These are phyloP conservation scores for Monascus ruber DNA, from an alignment of 2,329 filamentous ascomycete genomes.

Conservation along the genomic window DNA sequence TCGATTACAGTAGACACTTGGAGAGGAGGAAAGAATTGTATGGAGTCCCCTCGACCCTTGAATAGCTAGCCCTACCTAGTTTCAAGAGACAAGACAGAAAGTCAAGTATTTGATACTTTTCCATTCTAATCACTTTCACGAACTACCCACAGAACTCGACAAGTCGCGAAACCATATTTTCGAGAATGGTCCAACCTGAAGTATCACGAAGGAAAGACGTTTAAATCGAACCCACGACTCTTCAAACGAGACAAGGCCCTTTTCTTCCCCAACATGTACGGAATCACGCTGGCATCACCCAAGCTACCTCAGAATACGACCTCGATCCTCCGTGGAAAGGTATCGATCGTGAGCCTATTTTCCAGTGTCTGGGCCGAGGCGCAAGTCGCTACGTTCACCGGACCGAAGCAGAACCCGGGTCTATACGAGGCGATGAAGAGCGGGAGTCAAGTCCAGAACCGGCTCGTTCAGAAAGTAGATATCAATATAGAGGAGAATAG, in stretches of 20 bases:
- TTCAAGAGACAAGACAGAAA: too few species aligned
- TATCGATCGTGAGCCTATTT: conserved; percentile 71
- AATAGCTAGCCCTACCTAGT: too few species aligned
- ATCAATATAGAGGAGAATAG: conserved; percentile 80
- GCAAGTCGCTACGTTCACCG: conserved; percentile 64
- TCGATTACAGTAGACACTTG: conserved; percentile 76
- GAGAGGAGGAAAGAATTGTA: conserved; percentile 65
- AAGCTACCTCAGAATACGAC: conserved; percentile 59
- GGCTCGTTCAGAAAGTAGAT: conserved; percentile 62
- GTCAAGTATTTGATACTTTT: not conserved
- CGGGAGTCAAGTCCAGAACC: conserved; percentile 15
- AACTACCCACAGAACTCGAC: conserved; percentile 46
- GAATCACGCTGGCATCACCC: conserved; percentile 58
- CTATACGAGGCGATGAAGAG: conserved; percentile 52
- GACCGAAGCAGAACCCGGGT: conserved; percentile 54
- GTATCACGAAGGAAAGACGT: conserved; percentile 78
- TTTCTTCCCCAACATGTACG: conserved; percentile 87
- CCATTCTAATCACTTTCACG: conserved; percentile 3
- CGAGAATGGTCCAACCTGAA: conserved; percentile 86
- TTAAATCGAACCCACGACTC: conserved; percentile 69
- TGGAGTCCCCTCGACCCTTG: conserved; percentile 7
- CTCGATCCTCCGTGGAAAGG: conserved; percentile 56
- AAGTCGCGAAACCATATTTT: conserved; percentile 83
- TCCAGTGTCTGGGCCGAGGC: conserved; percentile 75
- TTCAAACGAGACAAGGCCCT: conserved; percentile 74